Conservation (phyloP, 306 rosid species). For the Alnus rubra region DNA sequence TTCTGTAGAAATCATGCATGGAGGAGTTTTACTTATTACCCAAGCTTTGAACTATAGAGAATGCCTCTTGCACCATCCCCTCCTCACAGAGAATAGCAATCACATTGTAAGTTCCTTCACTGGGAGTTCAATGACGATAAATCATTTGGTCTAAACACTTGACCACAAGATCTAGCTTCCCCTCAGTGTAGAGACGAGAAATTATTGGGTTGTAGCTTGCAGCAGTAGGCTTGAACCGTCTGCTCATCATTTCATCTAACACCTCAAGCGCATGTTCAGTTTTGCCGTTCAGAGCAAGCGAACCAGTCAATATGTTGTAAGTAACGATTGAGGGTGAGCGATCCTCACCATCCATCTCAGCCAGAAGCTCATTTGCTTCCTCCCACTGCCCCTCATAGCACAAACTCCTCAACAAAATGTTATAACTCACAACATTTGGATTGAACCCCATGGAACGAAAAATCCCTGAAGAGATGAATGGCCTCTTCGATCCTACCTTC, state of each 20-base stretch:
- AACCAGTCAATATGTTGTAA: conserved; percentile 75
- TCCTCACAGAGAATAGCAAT: conserved; percentile 72
- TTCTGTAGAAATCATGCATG: conserved; percentile 58
- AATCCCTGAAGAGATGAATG: conserved; percentile 57
- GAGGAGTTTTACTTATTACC: conserved; percentile 52
- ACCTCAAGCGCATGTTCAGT: conserved; percentile 77
- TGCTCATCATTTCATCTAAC: conserved; percentile 71
- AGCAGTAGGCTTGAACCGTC: conserved; percentile 64
- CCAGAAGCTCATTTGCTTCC: conserved; percentile 70
- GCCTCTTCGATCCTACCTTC: conserved; percentile 92
- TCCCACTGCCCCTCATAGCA: conserved; percentile 82
- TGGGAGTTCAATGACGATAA: conserved; percentile 53
- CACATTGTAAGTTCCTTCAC: conserved; percentile 79
- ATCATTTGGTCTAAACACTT: conserved; percentile 76
- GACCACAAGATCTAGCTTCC: conserved; percentile 64
- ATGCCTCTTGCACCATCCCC: conserved; percentile 70
- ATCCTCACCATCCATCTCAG: conserved; percentile 72
- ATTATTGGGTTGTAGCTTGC: conserved; percentile 84
- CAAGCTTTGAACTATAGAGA: conserved; percentile 66
- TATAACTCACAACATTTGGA: conserved; percentile 87
- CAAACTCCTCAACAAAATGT: conserved; percentile 72
- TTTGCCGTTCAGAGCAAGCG: conserved; percentile 70
- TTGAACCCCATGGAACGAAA: conserved; percentile 70
- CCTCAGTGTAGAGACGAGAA: conserved; percentile 64
- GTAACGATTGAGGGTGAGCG: conserved; percentile 66